These are phyloP conservation scores for Marasmius tenuissimus DNA, from an alignment of 1,284 basidiomycete genomes.

Conservation along the genomic window DNA sequence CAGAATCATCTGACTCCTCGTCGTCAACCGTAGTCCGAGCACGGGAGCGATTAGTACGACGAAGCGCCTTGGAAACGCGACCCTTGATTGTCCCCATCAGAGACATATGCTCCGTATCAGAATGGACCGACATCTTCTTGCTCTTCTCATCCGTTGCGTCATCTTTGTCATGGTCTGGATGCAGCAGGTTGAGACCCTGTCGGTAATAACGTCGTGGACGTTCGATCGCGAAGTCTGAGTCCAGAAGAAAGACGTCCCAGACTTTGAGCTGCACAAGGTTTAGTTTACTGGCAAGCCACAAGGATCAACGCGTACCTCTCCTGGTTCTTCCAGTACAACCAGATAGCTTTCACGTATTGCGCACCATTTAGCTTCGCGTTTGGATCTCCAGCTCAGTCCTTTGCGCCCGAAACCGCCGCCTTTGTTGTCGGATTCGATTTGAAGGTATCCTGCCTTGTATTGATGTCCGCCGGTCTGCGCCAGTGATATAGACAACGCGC, in stretches of 20 bases:
- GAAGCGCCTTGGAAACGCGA: conserved; percentile 48
- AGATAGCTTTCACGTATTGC: conserved; percentile 93
- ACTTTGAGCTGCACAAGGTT: conserved; percentile 56
- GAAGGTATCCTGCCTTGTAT: conserved; percentile 88
- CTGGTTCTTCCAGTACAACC: conserved; percentile 85
- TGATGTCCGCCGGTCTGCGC: conserved; percentile 84
- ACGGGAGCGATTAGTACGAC: conserved; percentile 20
- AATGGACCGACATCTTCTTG: conserved; percentile 15
- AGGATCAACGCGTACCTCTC: conserved; percentile 57
- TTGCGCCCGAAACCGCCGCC: conserved; percentile 63
- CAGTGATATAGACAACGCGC: conserved; percentile 82
- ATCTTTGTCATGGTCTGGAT: conserved; percentile 28
- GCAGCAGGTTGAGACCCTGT: conserved; percentile 70
- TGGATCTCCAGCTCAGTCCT: conserved; percentile 64
- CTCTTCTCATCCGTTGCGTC: conserved; percentile 20
- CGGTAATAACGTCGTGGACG: conserved; percentile 76
- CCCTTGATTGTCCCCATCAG: conserved; percentile 52
- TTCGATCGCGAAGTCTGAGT: conserved; percentile 88
- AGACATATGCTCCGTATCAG: conserved; percentile 37
- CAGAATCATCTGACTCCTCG: conserved; percentile 18
- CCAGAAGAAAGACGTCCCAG: conserved; percentile 95
- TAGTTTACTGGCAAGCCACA: not conserved
- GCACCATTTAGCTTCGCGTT: conserved; percentile 86
- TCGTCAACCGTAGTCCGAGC: conserved; percentile 14
- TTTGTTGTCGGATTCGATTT: conserved; percentile 51